Evolutionary conservation across 2,329 filamentous ascomycete species (phyloP), one percentile per base, ranked within the genome.

Genomic region (Epichloe uncinata): DNA sequence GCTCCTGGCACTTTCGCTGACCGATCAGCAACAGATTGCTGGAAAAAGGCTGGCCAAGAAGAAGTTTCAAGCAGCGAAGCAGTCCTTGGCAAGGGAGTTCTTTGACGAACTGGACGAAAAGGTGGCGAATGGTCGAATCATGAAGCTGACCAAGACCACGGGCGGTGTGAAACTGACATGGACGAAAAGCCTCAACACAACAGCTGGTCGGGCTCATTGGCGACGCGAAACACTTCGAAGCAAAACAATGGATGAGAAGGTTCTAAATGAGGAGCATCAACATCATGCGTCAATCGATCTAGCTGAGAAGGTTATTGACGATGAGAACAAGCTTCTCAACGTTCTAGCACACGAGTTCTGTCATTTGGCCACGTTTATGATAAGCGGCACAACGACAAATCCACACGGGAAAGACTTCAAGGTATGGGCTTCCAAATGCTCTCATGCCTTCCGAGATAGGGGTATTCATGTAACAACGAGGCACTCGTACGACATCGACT

Each of bases 321-420:
- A 84, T 59, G 79, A 86, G 56, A 67, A 84, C 51, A 80, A 87
- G 3, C 75, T 97, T 1, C 75, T 93, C 55, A 96, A 96, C 64
- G 89, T 93, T 0, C 69, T 97, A n/a, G 88, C 91, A 0, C 93
- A 98, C 64, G 93, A 98, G 60, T 97, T 93, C 70, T 97, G 93
- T 65, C 93, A 98, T 62, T 71, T 97, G 1, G 84, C 87, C 42
- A 95, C 89, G 59, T 96, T 91, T 65, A 94, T 97, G 81, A 72
- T 97, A 54, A 83, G 77, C 45, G 80, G 82, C 36, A 71, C 90
- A 36, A 82, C 79, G 42, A 82, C 81, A 50, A 83, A 86, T 53
- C 87, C 89, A 0, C 90, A 96, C 62, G 90, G 90, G 20, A 75
- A 78, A 12, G 84, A 87, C 58, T 96, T 96, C 74, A 90, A 94